Conservation (phyloP, 2,329 filamentous ascomycete species). For the Onygena corvina region DNA sequence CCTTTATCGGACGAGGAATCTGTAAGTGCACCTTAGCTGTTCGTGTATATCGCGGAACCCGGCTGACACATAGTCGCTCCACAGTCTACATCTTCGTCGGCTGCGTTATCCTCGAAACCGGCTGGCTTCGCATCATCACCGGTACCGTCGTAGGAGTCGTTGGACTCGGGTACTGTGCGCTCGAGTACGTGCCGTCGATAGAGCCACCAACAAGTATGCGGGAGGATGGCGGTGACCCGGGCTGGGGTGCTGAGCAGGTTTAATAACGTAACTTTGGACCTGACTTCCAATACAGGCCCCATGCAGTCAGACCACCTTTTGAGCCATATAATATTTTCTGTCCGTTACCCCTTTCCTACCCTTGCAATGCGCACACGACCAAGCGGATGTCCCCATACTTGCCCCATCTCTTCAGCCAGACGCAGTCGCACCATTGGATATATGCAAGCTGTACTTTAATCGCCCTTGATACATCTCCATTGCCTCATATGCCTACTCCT, state of each 20-base stretch:
- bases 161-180: constrained; percentile 63
- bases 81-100: constrained; percentile 94
- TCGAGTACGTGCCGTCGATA: constrained; percentile 68
- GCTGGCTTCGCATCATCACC: constrained; percentile 58
- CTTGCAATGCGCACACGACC: constrained; percentile 1
- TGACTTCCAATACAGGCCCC: not conserved
- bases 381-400: not conserved
- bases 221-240: constrained; percentile 59
- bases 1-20: constrained; percentile 84
- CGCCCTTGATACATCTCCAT: not conserved
- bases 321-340: not conserved
- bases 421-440: not conserved
- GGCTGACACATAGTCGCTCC: not conserved
- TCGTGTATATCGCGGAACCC: constrained; percentile 9
- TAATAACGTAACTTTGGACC: constrained; percentile 29
- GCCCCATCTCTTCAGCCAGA: not conserved
- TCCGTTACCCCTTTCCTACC: not conserved
- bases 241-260: constrained; percentile 68
- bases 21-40: constrained; percentile 50
- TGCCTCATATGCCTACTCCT: not conserved
- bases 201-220: constrained; percentile 74
- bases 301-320: not conserved
- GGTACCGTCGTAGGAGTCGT: constrained; percentile 66
- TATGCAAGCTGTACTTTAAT: not conserved
- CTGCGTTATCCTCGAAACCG: constrained; percentile 61